Percentiles rank a stretch among this genome's conserved stretches.
phyloP scores from a whole-genome alignment of 2,329 filamentous ascomycete genomes.

The Aspergillaceae sp. region DNA sequence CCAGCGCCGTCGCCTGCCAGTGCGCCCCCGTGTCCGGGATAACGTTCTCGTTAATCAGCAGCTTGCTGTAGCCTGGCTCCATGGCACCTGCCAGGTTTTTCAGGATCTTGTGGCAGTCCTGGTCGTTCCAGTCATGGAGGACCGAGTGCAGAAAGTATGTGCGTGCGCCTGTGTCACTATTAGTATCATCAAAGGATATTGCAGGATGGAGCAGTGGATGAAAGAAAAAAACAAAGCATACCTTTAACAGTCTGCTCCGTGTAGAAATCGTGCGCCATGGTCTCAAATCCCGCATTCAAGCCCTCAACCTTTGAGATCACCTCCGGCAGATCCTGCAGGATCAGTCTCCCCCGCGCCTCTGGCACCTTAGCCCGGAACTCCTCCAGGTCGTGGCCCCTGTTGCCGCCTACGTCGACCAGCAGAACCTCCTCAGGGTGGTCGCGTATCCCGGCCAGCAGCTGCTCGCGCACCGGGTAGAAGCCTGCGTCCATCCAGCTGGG shows the following conservation, averaged over 20 bases:
- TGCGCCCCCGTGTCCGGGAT: constrained; percentile 28
- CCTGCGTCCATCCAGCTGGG: constrained; percentile 23
- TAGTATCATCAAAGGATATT: too few species aligned
- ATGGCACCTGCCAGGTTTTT: constrained; percentile 23
- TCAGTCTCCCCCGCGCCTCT: constrained; percentile 31
- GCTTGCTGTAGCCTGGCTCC: constrained; percentile 31
- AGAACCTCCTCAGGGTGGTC: constrained; percentile 13
- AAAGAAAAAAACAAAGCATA: constrained; percentile 5
- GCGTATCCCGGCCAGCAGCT: constrained; percentile 9
- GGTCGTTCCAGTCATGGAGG: constrained; percentile 30
- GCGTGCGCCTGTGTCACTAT: constrained; percentile 21
- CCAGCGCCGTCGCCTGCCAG: constrained; percentile 23
- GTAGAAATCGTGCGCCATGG: constrained; percentile 41
- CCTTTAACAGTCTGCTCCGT: constrained; percentile 40
- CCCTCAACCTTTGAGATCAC: constrained; percentile 22
- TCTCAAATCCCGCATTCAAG: constrained; percentile 13
- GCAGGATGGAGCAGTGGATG: background rate
- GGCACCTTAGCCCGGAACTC: constrained; percentile 33
- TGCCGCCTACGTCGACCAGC: constrained; percentile 39
- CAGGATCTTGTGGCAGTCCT: constrained; percentile 24
- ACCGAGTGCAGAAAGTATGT: constrained; percentile 28
- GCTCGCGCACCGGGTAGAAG: constrained; percentile 20
- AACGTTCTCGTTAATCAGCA: constrained; percentile 38
- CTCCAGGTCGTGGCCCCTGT: constrained; percentile 33
- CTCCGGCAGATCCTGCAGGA: constrained; percentile 43